Percentiles rank a stretch among this genome's conserved stretches.
phyloP scores from a whole-genome alignment of 2,329 filamentous ascomycete genomes.

The Botrytis cinerea region DNA sequence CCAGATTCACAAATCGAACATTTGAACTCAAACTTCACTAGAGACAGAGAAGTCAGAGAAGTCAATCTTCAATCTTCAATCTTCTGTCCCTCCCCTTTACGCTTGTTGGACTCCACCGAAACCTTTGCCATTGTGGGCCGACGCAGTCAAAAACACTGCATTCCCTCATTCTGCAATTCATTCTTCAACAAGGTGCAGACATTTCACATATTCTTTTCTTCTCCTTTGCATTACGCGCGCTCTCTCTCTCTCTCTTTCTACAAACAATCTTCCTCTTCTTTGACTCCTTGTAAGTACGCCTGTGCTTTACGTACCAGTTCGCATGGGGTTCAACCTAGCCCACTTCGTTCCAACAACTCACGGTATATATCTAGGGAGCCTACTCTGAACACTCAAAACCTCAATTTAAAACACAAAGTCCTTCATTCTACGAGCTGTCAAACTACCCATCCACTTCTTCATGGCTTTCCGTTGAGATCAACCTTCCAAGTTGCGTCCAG shows the following conservation, averaged over 20 bases:
- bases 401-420: constrained; percentile 5
- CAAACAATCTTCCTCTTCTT: constrained; percentile 24
- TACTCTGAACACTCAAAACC: not conserved
- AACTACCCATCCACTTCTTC: not conserved
- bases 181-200: not conserved
- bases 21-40: not conserved
- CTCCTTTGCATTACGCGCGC: constrained; percentile 26
- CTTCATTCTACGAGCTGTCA: constrained; percentile 25
- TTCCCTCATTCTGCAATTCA: not conserved
- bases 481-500: not conserved
- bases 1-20: constrained; percentile 14
- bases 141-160: not conserved
- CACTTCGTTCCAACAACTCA: not conserved
- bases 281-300: constrained; percentile 27
- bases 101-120: not conserved
- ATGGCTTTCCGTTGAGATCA: constrained; percentile 15
- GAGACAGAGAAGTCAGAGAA: not conserved
- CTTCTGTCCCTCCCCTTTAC: not conserved
- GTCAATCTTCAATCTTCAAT: not conserved
- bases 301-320: constrained; percentile 11
- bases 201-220: constrained; percentile 16
- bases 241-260: constrained; percentile 29
- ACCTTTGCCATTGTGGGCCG: not conserved
- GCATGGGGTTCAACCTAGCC: not conserved
- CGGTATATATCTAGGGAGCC: not conserved